Evolutionary conservation across 495 filamentous ascomycete genomes (phyloP), one percentile per base, ranked within the genome.

Genomic region (Thermothielavioides terrestris): DNA sequence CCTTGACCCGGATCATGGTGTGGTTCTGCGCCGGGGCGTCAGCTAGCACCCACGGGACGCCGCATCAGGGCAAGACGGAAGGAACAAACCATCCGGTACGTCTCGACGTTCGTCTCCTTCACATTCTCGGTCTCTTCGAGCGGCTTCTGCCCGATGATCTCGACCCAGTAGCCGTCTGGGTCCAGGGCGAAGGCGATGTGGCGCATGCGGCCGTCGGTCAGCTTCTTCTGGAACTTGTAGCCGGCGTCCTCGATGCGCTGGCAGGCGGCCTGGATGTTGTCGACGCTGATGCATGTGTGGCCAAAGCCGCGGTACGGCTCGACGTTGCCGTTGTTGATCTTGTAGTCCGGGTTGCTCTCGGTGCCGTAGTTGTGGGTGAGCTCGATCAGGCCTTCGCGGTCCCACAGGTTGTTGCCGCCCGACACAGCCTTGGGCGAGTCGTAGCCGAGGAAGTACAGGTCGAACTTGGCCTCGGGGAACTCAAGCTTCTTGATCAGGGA

Each of bases 291-390:
- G 60, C 84, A 88, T 23, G 88, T 78, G 68, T 98, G 92, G 17
- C 92, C 91, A 64, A 96, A 98, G 9, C 92, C 89, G 50, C 81
- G 80, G 67, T 82, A 68, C 0, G 89, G 91, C 49, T 95, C 88
- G 17, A 75, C 80, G 72, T 98, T 98, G 48, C 92, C 92, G 64
- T 90, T 96, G 56, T 78, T 81, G 53, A 91, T 70, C 61, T 80
- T 84, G 76, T 86, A 97, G 62, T 81, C 73, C 17, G 84, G 79
- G 64, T 97, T 87, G 50, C 76, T 76, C 69, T 97, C 92, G 14
- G 89, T 96, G 60, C 92, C 92, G 67, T 95, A 86, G 76, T 96
- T 96, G 77, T 98, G 92, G 47, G 88, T 95, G 50, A 98, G 81
- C 64, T 98, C 92, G 56, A 98, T 78, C 18, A 95, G 72, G 27